phyloP scores from a whole-genome alignment of 225 moss, liverwort and hornwort species.

The Anthoceros angustus region DNA sequence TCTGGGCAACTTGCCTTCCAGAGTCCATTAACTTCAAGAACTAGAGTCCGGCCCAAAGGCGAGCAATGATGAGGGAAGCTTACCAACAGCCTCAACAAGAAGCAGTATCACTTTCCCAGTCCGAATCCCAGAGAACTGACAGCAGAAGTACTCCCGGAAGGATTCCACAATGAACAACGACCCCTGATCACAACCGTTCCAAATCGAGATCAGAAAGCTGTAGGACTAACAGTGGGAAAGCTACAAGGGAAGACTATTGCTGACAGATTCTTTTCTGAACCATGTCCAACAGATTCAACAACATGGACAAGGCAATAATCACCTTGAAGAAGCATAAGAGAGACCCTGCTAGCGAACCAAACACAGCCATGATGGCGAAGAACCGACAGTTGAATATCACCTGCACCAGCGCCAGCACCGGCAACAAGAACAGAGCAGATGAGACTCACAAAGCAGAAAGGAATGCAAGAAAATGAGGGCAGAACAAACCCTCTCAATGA shows the following conservation, averaged over 20 bases:
- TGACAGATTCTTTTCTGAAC: not conserved
- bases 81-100: conserved; percentile 90
- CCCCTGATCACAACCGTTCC: conserved; percentile 32
- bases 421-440: not conserved
- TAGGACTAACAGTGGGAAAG: not conserved
- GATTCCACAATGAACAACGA: conserved; percentile 55
- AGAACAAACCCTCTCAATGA: not conserved
- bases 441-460: too few species aligned
- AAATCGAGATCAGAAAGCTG: not conserved
- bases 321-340: conserved; percentile 82
- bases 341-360: conserved; percentile 81
- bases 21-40: not conserved
- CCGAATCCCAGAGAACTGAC: conserved; percentile 23
- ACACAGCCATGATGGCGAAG: conserved; percentile 72
- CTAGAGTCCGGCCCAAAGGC: not conserved
- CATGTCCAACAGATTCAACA: not conserved
- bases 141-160: conserved; percentile 53
- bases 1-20: not conserved
- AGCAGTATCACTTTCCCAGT: conserved; percentile 87
- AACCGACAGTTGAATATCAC: conserved; percentile 84
- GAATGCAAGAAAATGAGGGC: too few species aligned
- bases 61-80: conserved; percentile 2
- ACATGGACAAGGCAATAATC: not conserved
- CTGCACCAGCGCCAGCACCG: conserved; percentile 20
- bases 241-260: not conserved